A percentile compares a stretch with the other conserved stretches of the same genome.
phyloP scores from a whole-genome alignment of 495 filamentous ascomycete species.

The Hyaloscypha hepaticicola region DNA sequence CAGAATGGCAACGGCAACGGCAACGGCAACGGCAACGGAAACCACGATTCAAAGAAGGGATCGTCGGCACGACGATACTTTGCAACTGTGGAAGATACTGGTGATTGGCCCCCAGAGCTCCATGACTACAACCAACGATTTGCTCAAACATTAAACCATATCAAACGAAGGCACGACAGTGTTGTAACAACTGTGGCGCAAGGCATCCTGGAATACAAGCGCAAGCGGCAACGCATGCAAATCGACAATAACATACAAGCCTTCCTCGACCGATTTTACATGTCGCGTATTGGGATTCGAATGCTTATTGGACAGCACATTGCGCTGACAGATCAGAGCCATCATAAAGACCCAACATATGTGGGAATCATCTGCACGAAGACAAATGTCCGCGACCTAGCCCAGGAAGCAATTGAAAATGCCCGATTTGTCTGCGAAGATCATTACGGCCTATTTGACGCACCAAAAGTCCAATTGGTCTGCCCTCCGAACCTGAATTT shows the following conservation, averaged over 20 bases:
- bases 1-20: conserved; percentile 38
- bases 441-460: conserved; percentile 96
- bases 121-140: conserved; percentile 93
- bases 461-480: conserved; percentile 93
- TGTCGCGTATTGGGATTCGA: conserved; percentile 98
- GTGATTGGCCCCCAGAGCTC: conserved; percentile 92
- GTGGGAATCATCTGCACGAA: conserved; percentile 99
- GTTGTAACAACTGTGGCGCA: conserved; percentile 95
- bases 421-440: conserved; percentile 98
- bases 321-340: conserved; percentile 87
- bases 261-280: conserved; percentile 98
- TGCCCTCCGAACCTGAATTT: conserved; percentile 92
- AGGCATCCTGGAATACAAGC: conserved; percentile 96
- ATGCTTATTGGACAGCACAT: conserved; percentile 99
- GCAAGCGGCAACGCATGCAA: conserved; percentile 93
- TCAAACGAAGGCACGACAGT: conserved; percentile 94
- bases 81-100: conserved; percentile 81
- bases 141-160: conserved; percentile 77
- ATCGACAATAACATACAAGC: conserved; percentile 95
- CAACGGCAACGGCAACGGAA: conserved; percentile 50
- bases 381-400: conserved; percentile 94
- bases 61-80: conserved; percentile 74
- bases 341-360: conserved; percentile 84
- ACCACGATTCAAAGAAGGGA: conserved; percentile 50
- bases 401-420: conserved; percentile 96